A percentile compares a stretch with the other conserved stretches of the same genome.
phyloP scores from a whole-genome alignment of 768 basidiomycete genomes.

The Tylopilus vinaceipallidus region DNA sequence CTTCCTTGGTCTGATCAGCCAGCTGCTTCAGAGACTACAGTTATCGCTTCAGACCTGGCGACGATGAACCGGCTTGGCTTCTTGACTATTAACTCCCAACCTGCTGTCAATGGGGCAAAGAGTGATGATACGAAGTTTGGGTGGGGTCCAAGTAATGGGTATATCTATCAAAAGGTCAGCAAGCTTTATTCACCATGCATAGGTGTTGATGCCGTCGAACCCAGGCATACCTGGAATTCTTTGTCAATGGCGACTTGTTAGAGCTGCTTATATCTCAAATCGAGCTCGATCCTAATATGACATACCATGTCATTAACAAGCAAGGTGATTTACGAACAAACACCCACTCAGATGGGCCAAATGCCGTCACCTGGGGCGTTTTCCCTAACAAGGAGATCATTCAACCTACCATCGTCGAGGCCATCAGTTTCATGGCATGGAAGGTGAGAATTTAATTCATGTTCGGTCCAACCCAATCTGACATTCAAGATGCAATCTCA shows the following conservation, averaged over 20 bases:
- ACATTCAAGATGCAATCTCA: constrained; percentile 29
- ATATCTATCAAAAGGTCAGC: constrained; percentile 89
- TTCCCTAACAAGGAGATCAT: constrained; percentile 97
- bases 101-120: constrained; percentile 85
- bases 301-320: constrained; percentile 97
- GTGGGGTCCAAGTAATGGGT: constrained; percentile 93
- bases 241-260: constrained; percentile 75
- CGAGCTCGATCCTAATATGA: constrained; percentile 83
- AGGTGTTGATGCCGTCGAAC: neutral
- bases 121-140: constrained; percentile 86
- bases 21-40: constrained; percentile 78
- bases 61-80: constrained; percentile 90
- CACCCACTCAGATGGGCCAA: constrained; percentile 91
- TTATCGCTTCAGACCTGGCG: constrained; percentile 76
- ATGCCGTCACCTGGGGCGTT: constrained; percentile 98
- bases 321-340: constrained; percentile 93
- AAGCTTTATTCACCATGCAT: neutral
- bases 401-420: constrained; percentile 95
- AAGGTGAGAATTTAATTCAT: constrained; percentile 51
- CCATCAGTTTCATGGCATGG: constrained; percentile 98
- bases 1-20: constrained; percentile 95
- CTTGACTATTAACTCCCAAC: constrained; percentile 96
- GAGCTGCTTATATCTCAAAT: constrained; percentile 74
- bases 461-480: neutral
- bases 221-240: constrained; percentile 95